These are phyloP conservation scores for Hypoxylon fragiforme DNA, from an alignment of 495 filamentous ascomycete genomes.

Conservation along the genomic window DNA sequence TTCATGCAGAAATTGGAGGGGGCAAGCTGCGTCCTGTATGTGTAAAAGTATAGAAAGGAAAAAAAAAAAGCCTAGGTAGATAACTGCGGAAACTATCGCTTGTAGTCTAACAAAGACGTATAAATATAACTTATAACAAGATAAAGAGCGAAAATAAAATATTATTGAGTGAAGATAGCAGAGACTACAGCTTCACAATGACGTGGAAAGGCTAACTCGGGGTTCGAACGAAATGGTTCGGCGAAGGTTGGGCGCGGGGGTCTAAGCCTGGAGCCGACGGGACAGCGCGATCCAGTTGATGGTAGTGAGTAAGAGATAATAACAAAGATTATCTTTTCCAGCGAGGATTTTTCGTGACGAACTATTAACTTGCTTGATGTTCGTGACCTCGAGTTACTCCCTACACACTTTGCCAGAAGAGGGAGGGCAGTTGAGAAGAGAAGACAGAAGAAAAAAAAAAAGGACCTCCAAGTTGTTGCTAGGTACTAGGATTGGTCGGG, in stretches of 20 bases:
- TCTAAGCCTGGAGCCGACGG: constrained; percentile 10
- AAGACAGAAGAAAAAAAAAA: constrained; percentile 10
- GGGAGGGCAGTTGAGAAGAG: neutral
- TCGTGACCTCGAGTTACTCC: constrained; percentile 1
- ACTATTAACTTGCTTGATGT: no score
- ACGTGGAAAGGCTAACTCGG: constrained; percentile 16
- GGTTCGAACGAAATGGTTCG: constrained; percentile 19
- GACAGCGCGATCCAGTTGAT: constrained; percentile 4
- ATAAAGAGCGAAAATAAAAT: constrained; percentile 8
- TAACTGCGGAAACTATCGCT: constrained; percentile 2
- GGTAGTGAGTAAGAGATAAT: no score
- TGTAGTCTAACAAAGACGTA: constrained; percentile 2
- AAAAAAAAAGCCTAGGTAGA: neutral
- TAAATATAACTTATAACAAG: neutral
- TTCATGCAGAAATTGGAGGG: constrained; percentile 11
- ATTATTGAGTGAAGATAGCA: constrained; percentile 5
- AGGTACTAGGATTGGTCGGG: neutral
- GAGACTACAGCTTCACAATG: constrained; percentile 11
- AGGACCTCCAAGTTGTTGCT: constrained; percentile 2
- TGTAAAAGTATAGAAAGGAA: neutral
- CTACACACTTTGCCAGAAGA: constrained; percentile 4
- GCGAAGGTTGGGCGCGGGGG: constrained; percentile 20
- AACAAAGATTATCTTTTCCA: no score
- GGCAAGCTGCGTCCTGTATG: neutral
- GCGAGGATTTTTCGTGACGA: no score